Evolutionary conservation across 1,284 basidiomycete species (phyloP), one percentile per base, ranked within the genome.

Genomic region (Apiotrichum laibachii): DNA sequence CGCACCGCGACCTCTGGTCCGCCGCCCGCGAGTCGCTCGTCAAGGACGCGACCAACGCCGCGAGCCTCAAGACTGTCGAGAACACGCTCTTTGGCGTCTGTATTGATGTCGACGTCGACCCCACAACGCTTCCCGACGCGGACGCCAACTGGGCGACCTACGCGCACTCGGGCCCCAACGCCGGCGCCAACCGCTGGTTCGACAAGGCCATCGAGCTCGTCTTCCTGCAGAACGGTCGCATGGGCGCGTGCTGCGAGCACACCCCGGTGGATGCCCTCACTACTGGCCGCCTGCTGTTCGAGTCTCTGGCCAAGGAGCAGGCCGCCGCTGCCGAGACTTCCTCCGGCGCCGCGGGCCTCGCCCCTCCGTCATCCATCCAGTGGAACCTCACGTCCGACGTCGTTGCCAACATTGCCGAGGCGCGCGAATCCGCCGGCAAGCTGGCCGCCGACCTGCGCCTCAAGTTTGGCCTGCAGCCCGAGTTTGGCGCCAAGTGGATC

Each of bases 231-330:
- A 60, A 53, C 47, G 59, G 59, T 11, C 59, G 59, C 50, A 56
- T 60, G 54, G 59, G 59, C 42, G 59, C 55, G 31, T 48, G 45
- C 55, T 60, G 59, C 59, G 59, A 60, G 59, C 59, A 60, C 59
- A 56, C 59, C 12, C 59, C 59, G 34, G 59, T 60, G 18, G 59
- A 60, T 42, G 59, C 59, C n/a, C 55, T 60, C 19, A 60, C 59
- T 15, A 60, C 59, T 11, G 59, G 59, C 22, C 50, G 59, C 5
- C 50, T 60, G 19, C 54, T 60, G 18, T 44, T 56, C 51, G 59
- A 60, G 40, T 40, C 54, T 22, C 50, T 60, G 18, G 48, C 50
- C 3, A 53, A 53, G 42, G 59, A 60, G 51, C 19, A 31, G 34
- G 34, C 35, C 18, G 33, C n/a, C 3, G 22, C 45, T 18, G 7